Evolutionary conservation across 2,329 filamentous ascomycete species (phyloP), one percentile per base, ranked within the genome.

Genomic region (Westerdykella sp.): DNA sequence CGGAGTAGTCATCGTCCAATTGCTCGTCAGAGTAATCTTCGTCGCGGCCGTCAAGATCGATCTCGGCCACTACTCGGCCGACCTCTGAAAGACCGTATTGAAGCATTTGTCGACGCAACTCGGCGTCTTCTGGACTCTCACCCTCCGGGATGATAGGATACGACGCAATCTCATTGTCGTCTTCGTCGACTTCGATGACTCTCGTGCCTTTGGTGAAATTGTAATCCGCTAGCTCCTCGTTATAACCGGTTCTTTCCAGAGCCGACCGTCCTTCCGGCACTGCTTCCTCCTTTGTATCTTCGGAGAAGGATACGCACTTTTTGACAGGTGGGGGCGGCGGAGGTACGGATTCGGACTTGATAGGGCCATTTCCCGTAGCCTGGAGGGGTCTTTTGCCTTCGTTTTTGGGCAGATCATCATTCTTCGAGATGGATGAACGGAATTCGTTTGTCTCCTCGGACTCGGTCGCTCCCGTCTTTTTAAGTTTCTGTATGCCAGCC

Each of bases 71-170:
- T 2, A 98, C 86, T 31, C 87, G 81, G 4, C 89, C 88, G 44
- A 98, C 83, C 65, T 97, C 91, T 36, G 84, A 83, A 67, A 95
- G 72, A 48, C 87, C 84, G 61, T 97, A 98, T 49, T 86, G 78
- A 6, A 97, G 75, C 90, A 98, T 97, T 59, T 96, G 83, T 44
- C 83, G 80, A 5, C 93, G 83, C 18, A 95, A 67, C 25, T 77
- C 77, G 4, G 88, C 85, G 49, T 96, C 91, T 51, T 95, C 89
- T 11, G 78, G 73, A 0, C 84, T 80, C 56, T 98, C 93, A 40
- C 85, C 77, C 1, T 83, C 76, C 1, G 88, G 85, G 12, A 85
- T 76, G 11, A 88, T 70, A 1, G 81, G 73, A 6, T 72, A 58
- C 1, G 63, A 55, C 5, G 62, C 55, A 3, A 68, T 47, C 12